Base-by-base conservation (phyloP, 768 basidiomycete genomes). In the Floccularia luteovirens region DNA sequence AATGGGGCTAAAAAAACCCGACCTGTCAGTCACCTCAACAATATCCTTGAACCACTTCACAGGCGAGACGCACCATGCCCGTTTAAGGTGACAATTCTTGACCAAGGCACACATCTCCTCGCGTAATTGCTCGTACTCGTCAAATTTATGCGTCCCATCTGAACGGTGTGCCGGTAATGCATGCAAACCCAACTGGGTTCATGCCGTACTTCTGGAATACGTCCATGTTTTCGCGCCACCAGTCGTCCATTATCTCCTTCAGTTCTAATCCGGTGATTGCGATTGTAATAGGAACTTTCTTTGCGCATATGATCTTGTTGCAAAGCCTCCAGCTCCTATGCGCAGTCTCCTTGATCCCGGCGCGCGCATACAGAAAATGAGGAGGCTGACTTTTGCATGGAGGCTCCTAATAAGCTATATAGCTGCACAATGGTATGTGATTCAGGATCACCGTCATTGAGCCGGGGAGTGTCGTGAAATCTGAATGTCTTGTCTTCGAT, bases 391-490 rank as follows among this genome's bases (percentile, higher is more conserved):
- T 13, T 67, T 64, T 7, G 49, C 52, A 1, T 57, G 39, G 12
- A 71, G 52, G 6, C 48, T 56, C 11, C 53, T 53, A 27, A 73
- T 50, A 22, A 73, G 47, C 1, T 31, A 39, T 50, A 57, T 16
- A 62, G 48, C 5, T 48, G 39, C 2, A 43, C 33, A 13, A 59
- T 44, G 6, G 58, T 57, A 1, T 55, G 31, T 8, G 44, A 43
- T 19, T 54, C 55, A 6, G 14, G 24, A 1, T 52, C 44, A 3
- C 52, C 64, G 41, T 68, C 67, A 30, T 68, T 54, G 2, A 69
- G 59, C 6, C 69, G 69, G 11, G 61, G 54, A 1, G 66, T 69
- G 38, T 70, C 67, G 55, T 61, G 58, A 17, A 69, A 36, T 23
- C 51, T 49, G 41, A 53, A 62, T 0, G 13, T 31, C 21, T 39